Percentiles rank a stretch among this genome's conserved stretches.
phyloP scores from a whole-genome alignment of 352 stramenopile species.

The Phytopythium boreale region DNA sequence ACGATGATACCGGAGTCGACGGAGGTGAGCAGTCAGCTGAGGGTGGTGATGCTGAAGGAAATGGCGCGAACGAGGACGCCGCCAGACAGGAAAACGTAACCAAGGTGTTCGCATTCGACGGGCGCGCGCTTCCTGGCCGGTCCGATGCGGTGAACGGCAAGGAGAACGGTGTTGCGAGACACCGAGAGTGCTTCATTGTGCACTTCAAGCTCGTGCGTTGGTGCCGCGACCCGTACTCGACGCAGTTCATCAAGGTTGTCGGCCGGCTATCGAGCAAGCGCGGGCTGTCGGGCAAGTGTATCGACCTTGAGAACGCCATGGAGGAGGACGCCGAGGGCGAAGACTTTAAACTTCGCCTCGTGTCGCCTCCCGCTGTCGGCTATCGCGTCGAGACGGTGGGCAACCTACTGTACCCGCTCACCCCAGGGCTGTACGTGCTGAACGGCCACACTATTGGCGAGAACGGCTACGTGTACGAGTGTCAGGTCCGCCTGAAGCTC shows the following conservation, averaged over 20 bases:
- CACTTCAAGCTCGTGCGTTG: constrained; percentile 50
- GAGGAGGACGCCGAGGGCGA: constrained; percentile 19
- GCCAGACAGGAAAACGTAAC: not conserved
- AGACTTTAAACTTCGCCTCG: constrained; percentile 23
- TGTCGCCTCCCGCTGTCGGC: not conserved
- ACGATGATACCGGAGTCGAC: constrained; percentile 6
- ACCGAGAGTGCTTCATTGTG: constrained; percentile 25
- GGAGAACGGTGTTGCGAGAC: not conserved
- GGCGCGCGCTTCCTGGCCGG: constrained; percentile 25
- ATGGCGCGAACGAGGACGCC: not conserved
- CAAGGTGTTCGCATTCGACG: constrained; percentile 27
- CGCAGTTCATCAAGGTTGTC: constrained; percentile 15
- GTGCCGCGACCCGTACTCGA: constrained; percentile 19
- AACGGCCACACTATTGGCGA: constrained; percentile 52
- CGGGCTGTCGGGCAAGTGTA: constrained; percentile 14
- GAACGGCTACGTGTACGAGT: constrained; percentile 62
- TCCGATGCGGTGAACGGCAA: constrained; percentile 1
- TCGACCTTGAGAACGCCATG: constrained; percentile 12
- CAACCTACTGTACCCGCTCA: constrained; percentile 38
- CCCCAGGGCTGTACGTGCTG: constrained; percentile 48
- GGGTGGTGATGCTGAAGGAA: not conserved
- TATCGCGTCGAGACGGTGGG: constrained; percentile 20
- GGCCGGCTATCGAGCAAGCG: constrained; percentile 11
- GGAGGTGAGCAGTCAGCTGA: not conserved
- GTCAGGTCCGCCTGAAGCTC: constrained; percentile 32